These are phyloP conservation scores for Melampsora larici-populina DNA, from an alignment of 1,284 basidiomycete genomes.

Conservation along the genomic window DNA sequence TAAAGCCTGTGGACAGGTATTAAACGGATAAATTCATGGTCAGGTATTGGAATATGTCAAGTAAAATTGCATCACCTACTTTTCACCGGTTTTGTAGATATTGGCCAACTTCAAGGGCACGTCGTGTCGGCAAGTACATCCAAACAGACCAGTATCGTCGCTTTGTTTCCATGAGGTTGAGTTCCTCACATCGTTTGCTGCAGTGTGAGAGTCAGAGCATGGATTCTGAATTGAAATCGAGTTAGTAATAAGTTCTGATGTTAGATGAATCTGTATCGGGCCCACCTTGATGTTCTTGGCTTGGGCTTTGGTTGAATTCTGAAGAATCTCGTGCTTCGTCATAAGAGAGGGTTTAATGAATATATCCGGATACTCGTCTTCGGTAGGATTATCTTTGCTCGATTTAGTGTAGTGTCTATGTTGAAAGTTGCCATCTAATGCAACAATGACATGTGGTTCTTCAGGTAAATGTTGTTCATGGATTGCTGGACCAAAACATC, in stretches of 20 bases:
- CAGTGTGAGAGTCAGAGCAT: slow-evolving; percentile 12
- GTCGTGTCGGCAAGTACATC: background rate
- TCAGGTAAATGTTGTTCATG: too few species aligned
- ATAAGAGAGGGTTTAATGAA: slow-evolving; percentile 5
- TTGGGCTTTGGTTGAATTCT: background rate
- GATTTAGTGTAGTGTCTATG: too few species aligned
- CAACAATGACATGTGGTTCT: too few species aligned
- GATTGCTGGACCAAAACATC: too few species aligned
- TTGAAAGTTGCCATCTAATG: too few species aligned
- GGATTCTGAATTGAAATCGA: background rate
- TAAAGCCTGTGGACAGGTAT: too few species aligned
- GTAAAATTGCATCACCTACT: background rate
- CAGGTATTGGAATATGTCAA: background rate
- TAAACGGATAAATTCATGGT: background rate
- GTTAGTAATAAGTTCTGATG: background rate
- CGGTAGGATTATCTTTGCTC: too few species aligned
- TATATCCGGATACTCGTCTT: slow-evolving; percentile 4
- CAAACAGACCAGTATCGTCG: background rate
- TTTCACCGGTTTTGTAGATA: slow-evolving; percentile 12
- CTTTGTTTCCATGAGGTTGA: background rate
- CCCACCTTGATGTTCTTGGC: background rate
- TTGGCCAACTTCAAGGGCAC: background rate
- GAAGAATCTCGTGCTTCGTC: background rate
- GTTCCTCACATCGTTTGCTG: slow-evolving; percentile 6
- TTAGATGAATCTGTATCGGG: too few species aligned